Evolutionary conservation across 2,329 filamentous ascomycete species (phyloP).

Genomic region (Beauveria scarabaeidicola): DNA sequence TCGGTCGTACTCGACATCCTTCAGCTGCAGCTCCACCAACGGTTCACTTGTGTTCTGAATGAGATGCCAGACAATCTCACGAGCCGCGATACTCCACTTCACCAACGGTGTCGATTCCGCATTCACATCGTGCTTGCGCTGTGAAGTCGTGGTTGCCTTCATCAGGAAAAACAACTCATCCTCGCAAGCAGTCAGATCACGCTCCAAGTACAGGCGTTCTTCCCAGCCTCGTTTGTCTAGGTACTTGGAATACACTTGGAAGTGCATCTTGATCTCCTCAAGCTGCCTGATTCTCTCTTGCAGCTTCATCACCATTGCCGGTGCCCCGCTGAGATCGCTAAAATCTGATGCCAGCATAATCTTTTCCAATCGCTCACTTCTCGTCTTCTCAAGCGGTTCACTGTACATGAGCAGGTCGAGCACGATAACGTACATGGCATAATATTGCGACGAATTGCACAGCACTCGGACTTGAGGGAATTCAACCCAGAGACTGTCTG

Average conservation of each 20-base stretch:
- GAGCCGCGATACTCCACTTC: constrained; percentile 87
- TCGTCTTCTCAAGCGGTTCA: constrained; percentile 94
- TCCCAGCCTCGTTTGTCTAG: constrained; percentile 88
- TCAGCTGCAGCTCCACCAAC: constrained; percentile 85
- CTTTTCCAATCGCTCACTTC: constrained; percentile 89
- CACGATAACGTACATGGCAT: constrained; percentile 96
- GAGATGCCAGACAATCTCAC: constrained; percentile 95
- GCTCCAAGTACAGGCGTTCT: constrained; percentile 79
- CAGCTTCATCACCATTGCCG: constrained; percentile 82
- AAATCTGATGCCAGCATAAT: constrained; percentile 99
- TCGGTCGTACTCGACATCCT: constrained; percentile 84
- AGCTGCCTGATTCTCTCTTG: constrained; percentile 90
- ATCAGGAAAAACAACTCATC: constrained; percentile 99
- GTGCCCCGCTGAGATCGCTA: constrained; percentile 87
- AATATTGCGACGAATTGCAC: constrained; percentile 96
- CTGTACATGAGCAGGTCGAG: constrained; percentile 92
- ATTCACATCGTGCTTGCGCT: constrained; percentile 68
- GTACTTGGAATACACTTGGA: constrained; percentile 83
- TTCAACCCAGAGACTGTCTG: constrained; percentile 94
- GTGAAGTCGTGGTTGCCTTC: constrained; percentile 97
- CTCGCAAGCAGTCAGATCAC: constrained; percentile 80
- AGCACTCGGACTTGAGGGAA: constrained; percentile 91
- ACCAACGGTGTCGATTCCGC: constrained; percentile 71
- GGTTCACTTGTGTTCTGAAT: constrained; percentile 81
- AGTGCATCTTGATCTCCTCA: constrained; percentile 92